Conservation (phyloP, 164 flowering plant genomes). For the Amborella trichopoda region DNA sequence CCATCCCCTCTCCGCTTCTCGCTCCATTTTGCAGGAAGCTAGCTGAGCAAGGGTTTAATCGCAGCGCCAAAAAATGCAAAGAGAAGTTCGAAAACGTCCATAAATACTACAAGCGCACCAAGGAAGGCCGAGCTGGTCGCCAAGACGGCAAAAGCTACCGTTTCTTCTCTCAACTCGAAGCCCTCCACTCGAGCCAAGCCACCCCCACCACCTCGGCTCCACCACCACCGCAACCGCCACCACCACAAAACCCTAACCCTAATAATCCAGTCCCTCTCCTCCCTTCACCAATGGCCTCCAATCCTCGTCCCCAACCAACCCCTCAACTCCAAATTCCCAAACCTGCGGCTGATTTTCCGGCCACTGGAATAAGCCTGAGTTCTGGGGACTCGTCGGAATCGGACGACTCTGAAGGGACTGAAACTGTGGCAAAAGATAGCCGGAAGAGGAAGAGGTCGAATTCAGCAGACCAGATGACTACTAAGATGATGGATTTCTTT, state of each 20-base stretch:
- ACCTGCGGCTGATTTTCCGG: conserved; percentile 6
- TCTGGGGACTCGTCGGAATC: conserved; percentile 34
- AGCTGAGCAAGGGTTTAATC: conserved; percentile 38
- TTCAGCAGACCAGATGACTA: conserved; percentile 6
- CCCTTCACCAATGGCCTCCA: conserved; percentile 3
- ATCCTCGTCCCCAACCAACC: neutral
- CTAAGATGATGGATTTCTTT: conserved; percentile 45
- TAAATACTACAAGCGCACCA: conserved; percentile 62
- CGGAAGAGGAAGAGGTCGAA: conserved; percentile 30
- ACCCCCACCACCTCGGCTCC: conserved; percentile 1
- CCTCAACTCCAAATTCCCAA: neutral
- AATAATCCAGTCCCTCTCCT: neutral
- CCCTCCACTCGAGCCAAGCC: conserved; percentile 24
- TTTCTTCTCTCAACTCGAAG: conserved; percentile 52
- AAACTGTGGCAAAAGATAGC: conserved; percentile 1
- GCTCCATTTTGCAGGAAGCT: conserved; percentile 54
- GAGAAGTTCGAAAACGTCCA: conserved; percentile 72
- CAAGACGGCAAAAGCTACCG: conserved; percentile 62
- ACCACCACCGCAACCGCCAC: neutral
- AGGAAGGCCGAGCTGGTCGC: conserved; percentile 56
- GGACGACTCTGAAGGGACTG: conserved; percentile 8
- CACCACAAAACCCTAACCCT: neutral
- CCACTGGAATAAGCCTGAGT: conserved; percentile 34
- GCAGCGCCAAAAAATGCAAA: conserved; percentile 61
- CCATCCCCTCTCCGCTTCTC: too few species aligned